Evolutionary conservation across 768 basidiomycete genomes (phyloP), one percentile per base, ranked within the genome.

Genomic region (Mycena galopus): DNA sequence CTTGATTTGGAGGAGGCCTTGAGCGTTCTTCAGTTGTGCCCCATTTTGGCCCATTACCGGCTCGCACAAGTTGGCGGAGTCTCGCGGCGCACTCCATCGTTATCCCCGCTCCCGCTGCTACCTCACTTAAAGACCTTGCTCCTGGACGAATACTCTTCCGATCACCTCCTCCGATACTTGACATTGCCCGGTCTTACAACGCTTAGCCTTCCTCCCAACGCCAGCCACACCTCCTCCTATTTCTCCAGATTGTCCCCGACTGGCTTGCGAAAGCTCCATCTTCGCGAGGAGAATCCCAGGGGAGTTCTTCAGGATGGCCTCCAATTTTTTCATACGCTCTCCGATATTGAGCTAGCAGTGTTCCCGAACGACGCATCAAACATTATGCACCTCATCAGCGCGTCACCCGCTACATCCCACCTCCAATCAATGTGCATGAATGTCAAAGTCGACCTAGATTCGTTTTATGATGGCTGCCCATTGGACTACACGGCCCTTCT

Each of bases 311-410:
- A 25, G 42, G 51, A 53, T 16, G 51, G 19, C 51, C 51, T 53
- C 51, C 19, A 53, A 53, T 53, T 53, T 25, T 53, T 19, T 53
- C 51, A 9, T 27, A 25, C 51, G 51, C 51, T 53, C 51, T 27
- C 25, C 51, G 51, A 53, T 53, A 25, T 53, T 25, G 51, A 53
- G 51, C 51, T 53, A 27, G 51, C 4, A 4, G 51, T 53, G 51
- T 27, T 27, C 51, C 51, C 51, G 51, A 23, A 29, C 51, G 51
- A 53, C 21, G 51, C 21, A 53, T 9, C 51, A 53, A 19, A 53
- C 51, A 53, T 53, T 27, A 53, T 53, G 51, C 51, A 53, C 51
- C 51, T 53, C 51, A 53, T 53, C 51, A 53, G 51, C 51, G 51
- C 51, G 25, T 53, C 51, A 25, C 51, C 25, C 51, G 51, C 51